A percentile compares a stretch with the other conserved stretches of the same genome.
phyloP scores from a whole-genome alignment of 2,329 filamentous ascomycete species.

The Exophiala aquamarina region DNA sequence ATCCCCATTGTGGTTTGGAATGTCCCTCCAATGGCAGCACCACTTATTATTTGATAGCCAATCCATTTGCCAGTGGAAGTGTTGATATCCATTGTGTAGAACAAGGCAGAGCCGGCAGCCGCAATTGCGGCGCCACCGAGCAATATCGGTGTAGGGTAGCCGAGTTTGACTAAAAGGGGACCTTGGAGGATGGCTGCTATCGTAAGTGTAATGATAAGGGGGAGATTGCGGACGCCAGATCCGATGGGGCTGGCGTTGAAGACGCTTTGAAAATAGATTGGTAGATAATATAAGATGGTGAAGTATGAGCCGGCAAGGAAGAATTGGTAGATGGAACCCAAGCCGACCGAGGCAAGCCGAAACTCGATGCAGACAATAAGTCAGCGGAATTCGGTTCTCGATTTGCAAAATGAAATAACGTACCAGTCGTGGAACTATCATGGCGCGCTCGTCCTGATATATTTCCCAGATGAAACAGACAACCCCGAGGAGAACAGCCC shows the following conservation, averaged over 20 bases:
- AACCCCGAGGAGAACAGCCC: conserved; percentile 46
- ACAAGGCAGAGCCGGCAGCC: conserved; percentile 31
- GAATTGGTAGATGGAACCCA: conserved; percentile 25
- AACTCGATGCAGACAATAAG: neutral
- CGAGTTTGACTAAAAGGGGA: conserved; percentile 28
- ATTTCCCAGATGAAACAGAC: conserved; percentile 34
- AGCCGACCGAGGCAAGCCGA: neutral
- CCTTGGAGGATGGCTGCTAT: conserved; percentile 34
- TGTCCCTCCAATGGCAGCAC: conserved; percentile 18
- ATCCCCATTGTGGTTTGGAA: neutral
- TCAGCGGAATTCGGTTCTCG: too few relatives aligned
- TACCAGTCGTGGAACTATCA: conserved; percentile 31
- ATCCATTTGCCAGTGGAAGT: conserved; percentile 34
- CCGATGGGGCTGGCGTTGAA: conserved; percentile 32
- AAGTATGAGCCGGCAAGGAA: conserved; percentile 28
- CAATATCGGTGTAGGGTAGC: conserved; percentile 27
- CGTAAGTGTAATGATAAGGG: conserved; percentile 39
- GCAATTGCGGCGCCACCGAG: conserved; percentile 26
- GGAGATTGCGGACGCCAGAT: conserved; percentile 43
- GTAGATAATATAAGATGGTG: conserved; percentile 45
- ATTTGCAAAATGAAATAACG: too few relatives aligned
- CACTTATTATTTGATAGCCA: conserved; percentile 37
- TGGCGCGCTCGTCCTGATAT: conserved; percentile 30
- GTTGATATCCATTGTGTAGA: conserved; percentile 33
- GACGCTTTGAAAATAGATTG: conserved; percentile 51